Evolutionary conservation across 148 eudicot species (phyloP), one percentile per base, ranked within the genome.

Genomic region (Amaranthus palmeri): DNA sequence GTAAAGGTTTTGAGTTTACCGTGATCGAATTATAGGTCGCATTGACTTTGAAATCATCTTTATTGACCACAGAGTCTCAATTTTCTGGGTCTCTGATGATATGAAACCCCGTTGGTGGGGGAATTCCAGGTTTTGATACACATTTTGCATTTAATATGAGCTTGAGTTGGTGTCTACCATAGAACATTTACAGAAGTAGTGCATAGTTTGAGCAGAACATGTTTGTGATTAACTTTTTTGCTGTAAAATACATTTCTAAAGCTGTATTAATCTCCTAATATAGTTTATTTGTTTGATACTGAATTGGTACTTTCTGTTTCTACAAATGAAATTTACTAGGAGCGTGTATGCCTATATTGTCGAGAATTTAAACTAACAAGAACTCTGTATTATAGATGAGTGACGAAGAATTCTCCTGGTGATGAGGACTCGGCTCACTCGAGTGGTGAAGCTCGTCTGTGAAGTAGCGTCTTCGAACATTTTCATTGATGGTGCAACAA

Each of bases 391-490:
- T 70, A 64, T 64, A 73, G 63, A 55, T 67, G 67, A 79, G 65
- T 65, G 75, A 66, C 46, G 50, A 71, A 78, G 83, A 77, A 74
- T 66, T 73, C 81, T 74, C 76, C 65, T 67, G 72, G 50, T 51
- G 36, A 25, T 25, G 36, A 25, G 36, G 36, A 25, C 36, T 25
- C 36, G 36, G 36, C 36, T 25, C 36, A 25, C 36, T 25, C 36
- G 36, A 61, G 61, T 60, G 73, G 77, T 63, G 63, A 49, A 14
- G 74, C 81, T 74, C 63, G 12, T 10, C 42, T 44, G 41, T 54
- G 71, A 58, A 70, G 47, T 70, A 61, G 53, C 71, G 80, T 78
- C 84, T 72, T 73, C 67, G 42, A 42, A 73, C 70, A 79, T 73
- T 72, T 73, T 65, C 70, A 60, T 48, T 70, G 58, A 60, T 69